Evolutionary conservation across 805 yeast genomes (phyloP).

Genomic region (Ogataea sp.): DNA sequence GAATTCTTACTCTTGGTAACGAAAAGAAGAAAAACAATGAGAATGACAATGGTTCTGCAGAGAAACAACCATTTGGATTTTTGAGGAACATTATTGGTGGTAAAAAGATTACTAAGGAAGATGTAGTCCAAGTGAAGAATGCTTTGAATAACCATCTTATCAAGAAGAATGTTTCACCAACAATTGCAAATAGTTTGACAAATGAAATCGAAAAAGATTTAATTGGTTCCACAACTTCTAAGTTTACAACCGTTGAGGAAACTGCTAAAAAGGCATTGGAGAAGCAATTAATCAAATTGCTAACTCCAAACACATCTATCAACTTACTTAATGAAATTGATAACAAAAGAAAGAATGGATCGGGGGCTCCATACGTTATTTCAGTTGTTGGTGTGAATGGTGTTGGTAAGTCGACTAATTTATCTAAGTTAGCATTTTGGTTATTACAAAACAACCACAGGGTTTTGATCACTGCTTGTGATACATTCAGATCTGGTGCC

Average conservation of each 20-base stretch:
- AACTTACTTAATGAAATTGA: constrained; percentile 81
- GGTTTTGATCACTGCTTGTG: constrained; percentile 92
- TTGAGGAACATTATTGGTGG: constrained; percentile 60
- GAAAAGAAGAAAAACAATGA: constrained; percentile 7
- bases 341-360: constrained; percentile 26
- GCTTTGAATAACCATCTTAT: constrained; percentile 71
- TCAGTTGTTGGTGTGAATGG: constrained; percentile 98
- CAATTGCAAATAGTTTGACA: constrained; percentile 69
- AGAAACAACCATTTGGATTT: constrained; percentile 45
- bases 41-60: constrained; percentile 13
- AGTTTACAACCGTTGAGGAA: constrained; percentile 64
- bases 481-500: constrained; percentile 96
- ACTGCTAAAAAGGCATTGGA: constrained; percentile 60
- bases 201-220: constrained; percentile 62
- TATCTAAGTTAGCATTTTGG: constrained; percentile 95
- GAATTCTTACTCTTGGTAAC: constrained; percentile 23
- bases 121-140: constrained; percentile 55
- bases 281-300: constrained; percentile 61
- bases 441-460: constrained; percentile 78
- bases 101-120: constrained; percentile 52
- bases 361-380: constrained; percentile 72
- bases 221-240: constrained; percentile 63
- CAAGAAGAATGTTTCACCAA: constrained; percentile 85
- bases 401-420: constrained; percentile 93
- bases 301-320: constrained; percentile 88